Conservation (phyloP, 345 rosid species). For the Boechera divaricarpa region DNA sequence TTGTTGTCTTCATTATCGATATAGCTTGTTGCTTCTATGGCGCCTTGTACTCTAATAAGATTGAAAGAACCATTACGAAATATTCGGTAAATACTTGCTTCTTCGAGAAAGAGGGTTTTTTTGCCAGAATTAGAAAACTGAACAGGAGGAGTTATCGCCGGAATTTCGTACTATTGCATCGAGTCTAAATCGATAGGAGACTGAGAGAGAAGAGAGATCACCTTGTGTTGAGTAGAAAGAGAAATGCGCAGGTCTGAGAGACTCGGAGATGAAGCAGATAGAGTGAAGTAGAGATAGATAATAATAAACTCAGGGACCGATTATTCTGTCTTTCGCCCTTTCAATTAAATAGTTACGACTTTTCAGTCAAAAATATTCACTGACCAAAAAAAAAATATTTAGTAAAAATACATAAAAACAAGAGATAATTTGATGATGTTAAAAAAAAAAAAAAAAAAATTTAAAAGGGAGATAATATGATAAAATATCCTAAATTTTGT, state of each 20-base stretch:
- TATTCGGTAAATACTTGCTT: neutral
- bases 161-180: neutral
- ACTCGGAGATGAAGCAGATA: neutral
- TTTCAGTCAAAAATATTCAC: too few species aligned
- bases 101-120: neutral
- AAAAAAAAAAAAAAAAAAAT: too few species aligned
- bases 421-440: too few species aligned
- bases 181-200: neutral
- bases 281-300: neutral
- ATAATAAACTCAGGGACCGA: neutral
- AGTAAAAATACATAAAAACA: too few species aligned
- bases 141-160: neutral
- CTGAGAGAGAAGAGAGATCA: neutral
- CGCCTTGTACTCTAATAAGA: neutral
- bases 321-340: neutral
- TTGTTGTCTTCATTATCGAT: constrained; percentile 39
- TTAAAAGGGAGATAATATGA: too few species aligned
- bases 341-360: too few species aligned
- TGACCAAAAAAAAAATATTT: too few species aligned
- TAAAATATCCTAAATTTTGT: too few species aligned
- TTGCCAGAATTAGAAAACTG: neutral
- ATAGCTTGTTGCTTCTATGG: neutral
- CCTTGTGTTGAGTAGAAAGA: neutral
- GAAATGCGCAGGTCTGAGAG: neutral
- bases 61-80: neutral